phyloP scores from a whole-genome alignment of 345 rosid genomes.

The Gossypium sturtianum region DNA sequence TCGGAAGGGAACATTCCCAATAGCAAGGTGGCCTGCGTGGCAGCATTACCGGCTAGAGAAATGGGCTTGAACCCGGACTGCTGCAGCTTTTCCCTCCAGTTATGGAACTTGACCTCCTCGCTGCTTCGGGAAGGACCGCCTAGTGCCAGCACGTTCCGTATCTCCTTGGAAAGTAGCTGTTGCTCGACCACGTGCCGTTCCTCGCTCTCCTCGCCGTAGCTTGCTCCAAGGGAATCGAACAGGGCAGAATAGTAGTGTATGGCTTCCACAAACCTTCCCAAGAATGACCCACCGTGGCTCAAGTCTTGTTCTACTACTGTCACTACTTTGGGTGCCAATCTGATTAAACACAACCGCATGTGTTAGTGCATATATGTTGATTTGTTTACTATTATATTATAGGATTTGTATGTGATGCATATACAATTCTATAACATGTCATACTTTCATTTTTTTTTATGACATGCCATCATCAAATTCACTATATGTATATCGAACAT shows the following conservation, averaged over 20 bases:
- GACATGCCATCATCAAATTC: no score
- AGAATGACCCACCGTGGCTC: slow-evolving; percentile 85
- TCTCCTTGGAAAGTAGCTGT: slow-evolving; percentile 85
- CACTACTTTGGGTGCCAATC: slow-evolving; percentile 84
- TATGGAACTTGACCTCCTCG: slow-evolving; percentile 63
- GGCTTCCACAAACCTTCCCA: slow-evolving; percentile 95
- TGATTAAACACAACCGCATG: not conserved
- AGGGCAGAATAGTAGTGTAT: slow-evolving; percentile 96
- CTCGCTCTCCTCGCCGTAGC: slow-evolving; percentile 96
- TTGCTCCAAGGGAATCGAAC: slow-evolving; percentile 89
- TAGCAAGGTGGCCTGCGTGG: slow-evolving; percentile 81
- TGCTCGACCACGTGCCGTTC: slow-evolving; percentile 97
- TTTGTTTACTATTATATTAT: not conserved
- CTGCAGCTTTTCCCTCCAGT: slow-evolving; percentile 93
- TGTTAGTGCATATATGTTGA: not conserved
- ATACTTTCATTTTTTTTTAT: no score
- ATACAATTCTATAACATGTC: no score
- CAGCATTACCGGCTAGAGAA: slow-evolving; percentile 87
- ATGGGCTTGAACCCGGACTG: slow-evolving; percentile 79
- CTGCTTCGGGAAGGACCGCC: slow-evolving; percentile 52
- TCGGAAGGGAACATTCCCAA: slow-evolving; percentile 94
- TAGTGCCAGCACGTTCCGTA: slow-evolving; percentile 73
- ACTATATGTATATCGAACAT: no score
- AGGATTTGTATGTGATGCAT: no score
- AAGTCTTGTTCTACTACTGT: slow-evolving; percentile 96